A percentile compares a stretch with the other conserved stretches of the same genome.
These are phyloP conservation scores for Termitomyces sp. DNA, from an alignment of 1,284 basidiomycete genomes.

Conservation along the genomic window DNA sequence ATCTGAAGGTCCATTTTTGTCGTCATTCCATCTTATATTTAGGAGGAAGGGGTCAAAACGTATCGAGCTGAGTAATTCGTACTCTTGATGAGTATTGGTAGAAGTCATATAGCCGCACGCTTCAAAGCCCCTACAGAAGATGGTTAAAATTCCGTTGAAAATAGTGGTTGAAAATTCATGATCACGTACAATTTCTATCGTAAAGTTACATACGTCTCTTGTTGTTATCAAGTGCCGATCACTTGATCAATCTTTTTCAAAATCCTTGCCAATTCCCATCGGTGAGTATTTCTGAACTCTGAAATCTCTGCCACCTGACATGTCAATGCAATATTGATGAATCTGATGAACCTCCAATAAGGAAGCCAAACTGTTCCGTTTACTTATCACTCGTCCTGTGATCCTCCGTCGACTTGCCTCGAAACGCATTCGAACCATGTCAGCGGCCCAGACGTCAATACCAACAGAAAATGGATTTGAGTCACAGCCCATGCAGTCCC, in stretches of 20 bases:
- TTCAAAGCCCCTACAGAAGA: too few species aligned
- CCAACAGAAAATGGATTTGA: not conserved
- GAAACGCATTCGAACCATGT: not conserved
- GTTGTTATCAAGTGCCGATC: not conserved
- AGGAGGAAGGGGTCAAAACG: conserved; percentile 52
- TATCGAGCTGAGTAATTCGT: conserved; percentile 47
- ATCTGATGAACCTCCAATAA: not conserved
- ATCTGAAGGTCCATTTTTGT: conserved; percentile 42
- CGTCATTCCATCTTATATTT: conserved; percentile 51
- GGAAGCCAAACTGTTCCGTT: not conserved
- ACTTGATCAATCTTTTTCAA: not conserved
- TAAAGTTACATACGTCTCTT: too few species aligned
- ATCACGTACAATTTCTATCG: not conserved
- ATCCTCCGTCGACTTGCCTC: not conserved
- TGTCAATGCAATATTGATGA: not conserved
- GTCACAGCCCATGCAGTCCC: not conserved
- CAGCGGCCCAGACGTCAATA: not conserved
- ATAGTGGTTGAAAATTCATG: not conserved
- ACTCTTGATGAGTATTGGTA: conserved; percentile 12
- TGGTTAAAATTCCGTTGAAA: not conserved
- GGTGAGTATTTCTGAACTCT: not conserved
- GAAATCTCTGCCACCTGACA: not conserved
- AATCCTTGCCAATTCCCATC: not conserved
- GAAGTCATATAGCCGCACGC: too few species aligned
- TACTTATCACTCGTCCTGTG: not conserved